Base-by-base conservation (phyloP, 2,329 filamentous ascomycete genomes). In the Cladophialophora carrionii region DNA sequence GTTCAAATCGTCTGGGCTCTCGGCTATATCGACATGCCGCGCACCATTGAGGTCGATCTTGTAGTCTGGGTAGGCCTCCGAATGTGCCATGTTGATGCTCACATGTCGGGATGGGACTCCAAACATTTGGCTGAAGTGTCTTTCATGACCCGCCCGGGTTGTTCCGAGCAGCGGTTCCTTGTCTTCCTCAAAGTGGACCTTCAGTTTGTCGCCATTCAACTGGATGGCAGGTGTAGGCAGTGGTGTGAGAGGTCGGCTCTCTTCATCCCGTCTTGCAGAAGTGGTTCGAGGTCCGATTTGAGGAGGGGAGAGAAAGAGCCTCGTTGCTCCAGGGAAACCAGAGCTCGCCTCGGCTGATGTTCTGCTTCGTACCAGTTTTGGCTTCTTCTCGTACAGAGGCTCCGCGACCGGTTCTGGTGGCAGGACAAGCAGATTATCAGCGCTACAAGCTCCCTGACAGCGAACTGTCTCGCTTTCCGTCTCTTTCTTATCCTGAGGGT, bases 1-100 rank as follows among this genome's bases (percentile, higher is more conserved):
- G 74, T 80, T 62, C 79, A 81, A 7, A 73, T 76, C 54, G 79
- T 78, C 46, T 72, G 74, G 43, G 69, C 70, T 34, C 63, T 73
- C 69, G 7, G 63, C 57, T 49, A 72, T 26, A 52, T 72, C 71
- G 22, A 72, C 68, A 54, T 72, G 68, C 24, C 62, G 62, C 17
- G 54, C 57, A 4, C 65, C 64, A 48, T 66, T 67, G 24, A 72
- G 67, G 53, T 71, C 62, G 31, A 72, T 61, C 53, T 60, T 68
- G 22, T 61, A 62, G 8, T 20, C 43, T 4, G 57, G 62, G 10
- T 17, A 59, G 8, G 48, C 54, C 41, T 53, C 53, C 3, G 57
- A 26, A 61, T 65, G 64, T 20, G 46, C 57, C 51, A 69, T 31
- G 29, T 63, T 65, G 24, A 64, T 63, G 46, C 65, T 68, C 24